Percentiles rank a stretch among this genome's conserved stretches.
Conservation (phyloP, 495 filamentous ascomycete species). For the Aspergillus bridgeri region DNA sequence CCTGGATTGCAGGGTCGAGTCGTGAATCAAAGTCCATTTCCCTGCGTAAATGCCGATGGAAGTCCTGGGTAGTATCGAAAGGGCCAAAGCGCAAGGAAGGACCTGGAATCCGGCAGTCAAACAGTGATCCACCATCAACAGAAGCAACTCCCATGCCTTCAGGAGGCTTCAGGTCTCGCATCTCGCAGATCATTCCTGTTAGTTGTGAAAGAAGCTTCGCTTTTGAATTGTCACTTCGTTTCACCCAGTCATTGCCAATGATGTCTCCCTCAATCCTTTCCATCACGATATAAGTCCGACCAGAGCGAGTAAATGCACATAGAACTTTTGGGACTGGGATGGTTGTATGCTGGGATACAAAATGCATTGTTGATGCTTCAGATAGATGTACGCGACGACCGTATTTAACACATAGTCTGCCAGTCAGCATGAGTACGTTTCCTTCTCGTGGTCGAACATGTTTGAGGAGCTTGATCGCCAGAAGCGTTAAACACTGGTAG, state of each 20-base stretch:
- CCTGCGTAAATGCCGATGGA: constrained; percentile 41
- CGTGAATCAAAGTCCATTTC: constrained; percentile 34
- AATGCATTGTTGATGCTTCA: constrained; percentile 49
- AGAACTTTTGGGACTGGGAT: constrained; percentile 51
- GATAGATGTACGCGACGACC: constrained; percentile 33
- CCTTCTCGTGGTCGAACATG: constrained; percentile 23
- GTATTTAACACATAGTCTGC: constrained; percentile 42
- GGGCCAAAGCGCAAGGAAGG: constrained; percentile 35
- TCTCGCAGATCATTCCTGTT: constrained; percentile 32
- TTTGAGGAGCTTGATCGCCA: constrained; percentile 24
- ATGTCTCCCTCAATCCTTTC: constrained; percentile 46
- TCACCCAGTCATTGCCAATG: constrained; percentile 29
- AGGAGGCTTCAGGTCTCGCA: constrained; percentile 38
- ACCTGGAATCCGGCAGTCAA: constrained; percentile 36
- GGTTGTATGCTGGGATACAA: constrained; percentile 43
- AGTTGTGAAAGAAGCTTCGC: constrained; percentile 44
- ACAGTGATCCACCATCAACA: constrained; percentile 40
- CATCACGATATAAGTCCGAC: constrained; percentile 49
- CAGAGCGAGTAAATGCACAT: constrained; percentile 44
- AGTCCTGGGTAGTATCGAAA: constrained; percentile 39
- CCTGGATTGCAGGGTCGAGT: constrained; percentile 29
- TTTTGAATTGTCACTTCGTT: constrained; percentile 37
- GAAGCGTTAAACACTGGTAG: constrained; percentile 24
- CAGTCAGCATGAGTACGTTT: constrained; percentile 33
- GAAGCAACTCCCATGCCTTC: constrained; percentile 31